A percentile compares a stretch with the other conserved stretches of the same genome.
phyloP scores from a whole-genome alignment of 2,329 filamentous ascomycete genomes.

The Phaeoacremonium minimum region DNA sequence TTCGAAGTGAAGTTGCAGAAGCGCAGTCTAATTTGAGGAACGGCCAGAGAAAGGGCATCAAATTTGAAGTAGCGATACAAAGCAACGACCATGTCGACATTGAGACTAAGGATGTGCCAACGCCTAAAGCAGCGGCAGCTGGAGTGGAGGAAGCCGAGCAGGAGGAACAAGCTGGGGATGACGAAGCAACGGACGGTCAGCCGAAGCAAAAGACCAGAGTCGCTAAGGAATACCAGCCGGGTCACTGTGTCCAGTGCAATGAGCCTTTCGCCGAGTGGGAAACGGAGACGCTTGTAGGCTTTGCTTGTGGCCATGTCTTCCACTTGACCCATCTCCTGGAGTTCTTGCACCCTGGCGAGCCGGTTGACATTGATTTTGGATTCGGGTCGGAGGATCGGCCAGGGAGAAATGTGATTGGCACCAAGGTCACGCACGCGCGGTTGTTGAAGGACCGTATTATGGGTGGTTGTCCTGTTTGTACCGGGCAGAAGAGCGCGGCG shows the following conservation, averaged over 20 bases:
- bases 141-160: constrained; percentile 7
- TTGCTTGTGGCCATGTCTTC: constrained; percentile 78
- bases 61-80: constrained; percentile 69
- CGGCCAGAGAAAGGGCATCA: constrained; percentile 80
- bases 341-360: constrained; percentile 39
- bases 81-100: constrained; percentile 36
- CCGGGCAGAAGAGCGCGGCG: constrained; percentile 20
- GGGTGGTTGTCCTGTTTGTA: constrained; percentile 61
- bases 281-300: constrained; percentile 70
- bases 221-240: constrained; percentile 35
- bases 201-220: constrained; percentile 23
- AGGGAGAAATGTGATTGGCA: constrained; percentile 64
- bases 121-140: constrained; percentile 13
- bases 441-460: constrained; percentile 67
- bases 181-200: constrained; percentile 6
- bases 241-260: constrained; percentile 56
- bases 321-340: constrained; percentile 69
- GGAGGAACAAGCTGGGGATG: constrained; percentile 11
- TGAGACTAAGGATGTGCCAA: constrained; percentile 32
- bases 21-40: constrained; percentile 77
- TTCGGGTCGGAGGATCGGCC: constrained; percentile 34
- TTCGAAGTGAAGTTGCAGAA: constrained; percentile 79
- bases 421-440: constrained; percentile 83
- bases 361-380: constrained; percentile 41
- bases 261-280: constrained; percentile 57